Percentiles rank a stretch among this genome's conserved stretches.
Conservation (phyloP, 2,329 filamentous ascomycete species). For the Fusarium abutilonis region DNA sequence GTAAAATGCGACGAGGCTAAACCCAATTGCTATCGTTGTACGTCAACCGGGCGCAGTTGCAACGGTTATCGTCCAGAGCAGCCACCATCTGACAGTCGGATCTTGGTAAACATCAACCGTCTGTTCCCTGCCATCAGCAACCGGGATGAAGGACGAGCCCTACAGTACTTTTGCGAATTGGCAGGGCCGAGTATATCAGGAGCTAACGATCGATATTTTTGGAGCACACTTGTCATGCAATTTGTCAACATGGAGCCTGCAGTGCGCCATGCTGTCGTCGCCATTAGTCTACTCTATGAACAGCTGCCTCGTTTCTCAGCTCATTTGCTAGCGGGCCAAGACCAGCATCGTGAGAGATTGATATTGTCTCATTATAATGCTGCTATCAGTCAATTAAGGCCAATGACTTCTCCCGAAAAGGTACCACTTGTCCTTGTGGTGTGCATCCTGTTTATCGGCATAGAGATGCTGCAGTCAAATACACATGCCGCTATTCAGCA, state of each 20-base stretch:
- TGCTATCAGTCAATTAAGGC: too few relatives aligned
- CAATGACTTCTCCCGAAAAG: too few relatives aligned
- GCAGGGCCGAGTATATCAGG: not conserved
- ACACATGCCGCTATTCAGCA: conserved; percentile 1
- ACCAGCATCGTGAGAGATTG: too few relatives aligned
- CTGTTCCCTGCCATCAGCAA: not conserved
- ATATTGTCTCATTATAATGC: too few relatives aligned
- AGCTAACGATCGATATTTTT: conserved; percentile 2
- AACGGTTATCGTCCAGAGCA: conserved; percentile 4
- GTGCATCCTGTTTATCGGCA: not conserved
- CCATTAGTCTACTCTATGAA: conserved; percentile 12
- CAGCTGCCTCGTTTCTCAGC: too few relatives aligned
- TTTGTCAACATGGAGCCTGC: conserved; percentile 10
- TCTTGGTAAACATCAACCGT: not conserved
- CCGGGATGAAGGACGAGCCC: not conserved
- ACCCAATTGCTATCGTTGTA: conserved; percentile 15
- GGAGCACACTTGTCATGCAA: conserved; percentile 8
- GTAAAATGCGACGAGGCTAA: conserved; percentile 18
- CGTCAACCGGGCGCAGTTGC: conserved; percentile 8
- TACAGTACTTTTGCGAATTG: conserved; percentile 4
- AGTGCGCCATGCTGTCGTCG: conserved; percentile 11
- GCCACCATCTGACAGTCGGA: not conserved
- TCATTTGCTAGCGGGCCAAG: too few relatives aligned
- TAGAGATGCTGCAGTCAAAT: conserved; percentile 8
- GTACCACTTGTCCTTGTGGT: too few relatives aligned